Base-by-base conservation (phyloP, 192 early-diverging fungal genomes). In the Linnemannia zychae region DNA sequence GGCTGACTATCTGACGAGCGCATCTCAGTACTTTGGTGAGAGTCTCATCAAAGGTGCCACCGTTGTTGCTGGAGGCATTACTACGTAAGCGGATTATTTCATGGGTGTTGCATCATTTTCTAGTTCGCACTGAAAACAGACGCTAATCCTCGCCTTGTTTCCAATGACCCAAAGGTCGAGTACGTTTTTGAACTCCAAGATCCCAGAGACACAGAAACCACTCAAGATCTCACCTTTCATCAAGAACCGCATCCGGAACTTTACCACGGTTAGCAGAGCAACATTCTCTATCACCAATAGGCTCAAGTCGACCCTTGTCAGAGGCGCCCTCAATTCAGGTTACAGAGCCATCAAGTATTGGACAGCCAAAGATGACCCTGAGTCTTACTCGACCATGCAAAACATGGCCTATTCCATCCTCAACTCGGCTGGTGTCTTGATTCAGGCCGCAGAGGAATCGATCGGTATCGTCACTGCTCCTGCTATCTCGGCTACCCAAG, bases 191-290 rank as follows among this genome's bases (percentile, higher is more conserved):
- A 84, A 84, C 77, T 74, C 72, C 47, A 84, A 67, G 77, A 71
- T 84, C 57, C 77, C 82, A 38, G 82, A 84, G 47, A 84, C 57
- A 22, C 76, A 78, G 37, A 84, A 79, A 5, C 82, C 82, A 6
- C 73, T 84, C 50, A 74, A 44, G 44, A 84, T 84, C 68, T 84
- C 82, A 11, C 82, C 82, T 4, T 75, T 84, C 46, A 84, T 84
- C 73, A 84, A 75, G 72, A 84, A 84, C 24, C 76, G 82, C 18
- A 78, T 84, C 46, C 76, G 82, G 1, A 84, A 84, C 50, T 17
- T 84, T 37, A 75, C 76, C 67, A 57, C 71, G 46, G 76, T 75
- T 18, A 73, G 70, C 57, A 73, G 82, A 12, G 24, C 12, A 17
- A 78, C 76, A 48, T 79, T 84, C 24, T 71, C 73, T 0, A 24